A percentile compares a stretch with the other conserved stretches of the same genome.
Evolutionary conservation across 345 rosid genomes (phyloP).

Genomic region (Acer negundo): DNA sequence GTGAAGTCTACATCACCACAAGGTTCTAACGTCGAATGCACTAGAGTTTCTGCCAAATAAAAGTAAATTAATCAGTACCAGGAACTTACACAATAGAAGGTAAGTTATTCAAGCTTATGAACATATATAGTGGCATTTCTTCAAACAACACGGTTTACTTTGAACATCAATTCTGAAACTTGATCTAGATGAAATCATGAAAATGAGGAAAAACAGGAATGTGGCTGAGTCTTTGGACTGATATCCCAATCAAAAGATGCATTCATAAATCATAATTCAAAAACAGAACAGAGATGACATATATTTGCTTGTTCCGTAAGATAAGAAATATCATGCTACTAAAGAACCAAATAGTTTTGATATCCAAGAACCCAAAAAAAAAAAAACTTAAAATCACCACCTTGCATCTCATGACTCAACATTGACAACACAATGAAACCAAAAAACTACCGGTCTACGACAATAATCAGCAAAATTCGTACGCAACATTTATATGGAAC

Average conservation of each 20-base stretch:
- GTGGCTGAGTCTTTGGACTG: constrained; percentile 8
- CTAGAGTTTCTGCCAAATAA: constrained; percentile 78
- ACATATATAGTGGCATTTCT: not conserved
- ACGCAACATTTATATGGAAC: not conserved
- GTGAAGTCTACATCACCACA: constrained; percentile 90
- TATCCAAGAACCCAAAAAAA: not conserved
- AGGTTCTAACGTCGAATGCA: constrained; percentile 88
- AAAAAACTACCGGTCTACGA: not conserved
- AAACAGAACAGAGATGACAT: not conserved
- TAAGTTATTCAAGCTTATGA: not conserved
- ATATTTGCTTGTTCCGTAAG: not conserved
- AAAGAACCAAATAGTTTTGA: not conserved
- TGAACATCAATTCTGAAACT: not conserved
- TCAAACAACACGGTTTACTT: not conserved
- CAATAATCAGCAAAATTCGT: not conserved
- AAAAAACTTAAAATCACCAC: not conserved
- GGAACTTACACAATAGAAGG: not conserved
- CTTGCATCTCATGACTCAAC: not conserved
- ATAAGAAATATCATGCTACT: not conserved
- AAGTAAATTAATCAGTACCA: constrained; percentile 17
- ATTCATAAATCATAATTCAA: not conserved
- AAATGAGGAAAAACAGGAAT: not conserved
- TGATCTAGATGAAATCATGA: not conserved
- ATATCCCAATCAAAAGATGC: not conserved
- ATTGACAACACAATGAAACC: not conserved